A percentile compares a stretch with the other conserved stretches of the same genome.
Conservation (phyloP, 768 basidiomycete genomes). For the Kwoniella dejecticola region DNA sequence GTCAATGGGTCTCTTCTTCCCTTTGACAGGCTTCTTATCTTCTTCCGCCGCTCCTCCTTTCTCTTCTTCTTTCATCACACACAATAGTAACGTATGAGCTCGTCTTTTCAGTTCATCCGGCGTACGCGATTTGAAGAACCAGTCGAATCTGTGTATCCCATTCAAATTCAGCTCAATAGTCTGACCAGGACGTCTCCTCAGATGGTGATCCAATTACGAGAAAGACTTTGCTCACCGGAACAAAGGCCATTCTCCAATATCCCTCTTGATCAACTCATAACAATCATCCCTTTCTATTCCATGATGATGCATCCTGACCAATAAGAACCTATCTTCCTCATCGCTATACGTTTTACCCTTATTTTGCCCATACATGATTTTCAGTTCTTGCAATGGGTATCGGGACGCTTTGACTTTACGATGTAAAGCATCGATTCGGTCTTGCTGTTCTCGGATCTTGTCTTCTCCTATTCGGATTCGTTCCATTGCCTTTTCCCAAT, state of each 20-base stretch:
- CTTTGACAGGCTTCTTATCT: constrained; percentile 62
- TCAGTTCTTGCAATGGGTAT: constrained; percentile 95
- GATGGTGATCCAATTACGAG: neutral
- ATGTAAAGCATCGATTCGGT: constrained; percentile 69
- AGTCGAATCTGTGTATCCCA: constrained; percentile 67
- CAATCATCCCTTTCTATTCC: constrained; percentile 80
- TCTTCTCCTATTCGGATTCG: constrained; percentile 86
- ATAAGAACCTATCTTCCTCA: constrained; percentile 93
- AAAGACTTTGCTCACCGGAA: constrained; percentile 62
- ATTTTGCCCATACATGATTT: constrained; percentile 86
- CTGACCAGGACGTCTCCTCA: no score
- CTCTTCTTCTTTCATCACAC: constrained; percentile 88
- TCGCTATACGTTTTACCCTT: constrained; percentile 97
- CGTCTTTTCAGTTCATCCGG: constrained; percentile 84
- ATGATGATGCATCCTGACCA: constrained; percentile 85
- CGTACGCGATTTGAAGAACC: constrained; percentile 95
- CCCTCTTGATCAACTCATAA: constrained; percentile 92
- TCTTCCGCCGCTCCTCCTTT: constrained; percentile 59
- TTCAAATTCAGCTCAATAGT: no score
- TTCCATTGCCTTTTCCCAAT: constrained; percentile 76
- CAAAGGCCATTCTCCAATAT: constrained; percentile 93
- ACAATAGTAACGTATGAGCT: constrained; percentile 79
- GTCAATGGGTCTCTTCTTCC: constrained; percentile 39
- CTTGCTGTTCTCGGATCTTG: constrained; percentile 75
- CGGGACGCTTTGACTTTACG: constrained; percentile 79